Base-by-base conservation (phyloP, 192 early-diverging fungal species). In the Mortierella claussenii region DNA sequence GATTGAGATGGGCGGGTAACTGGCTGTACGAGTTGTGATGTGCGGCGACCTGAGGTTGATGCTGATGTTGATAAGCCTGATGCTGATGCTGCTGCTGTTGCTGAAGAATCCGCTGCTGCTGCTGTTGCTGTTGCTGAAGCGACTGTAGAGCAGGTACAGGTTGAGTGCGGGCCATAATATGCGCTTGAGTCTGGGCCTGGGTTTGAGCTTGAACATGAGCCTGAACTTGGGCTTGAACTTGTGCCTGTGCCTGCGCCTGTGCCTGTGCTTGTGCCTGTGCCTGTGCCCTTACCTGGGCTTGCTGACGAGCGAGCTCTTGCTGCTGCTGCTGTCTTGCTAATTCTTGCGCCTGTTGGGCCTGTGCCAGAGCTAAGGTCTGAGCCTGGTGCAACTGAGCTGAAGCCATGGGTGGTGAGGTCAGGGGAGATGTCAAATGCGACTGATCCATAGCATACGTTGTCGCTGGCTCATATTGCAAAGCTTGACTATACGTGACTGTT, bases 341-440 rank as follows among this genome's bases (percentile, higher is more conserved):
- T 9, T 79, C 83, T 51, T 85, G 83, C 15, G 73, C 55, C 49
- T 82, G 79, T 51, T 76, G 73, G 7, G 24, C 55, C 31, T 43
- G 53, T 5, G 58, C 60, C 13, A 69, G 60, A 4, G 68, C 67
- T 47, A 51, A 43, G 15, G 60, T 57, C 52, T 65, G 63, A 4
- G 69, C 63, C 31, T 76, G 55, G 17, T 86, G 85, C 12, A 69
- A 55, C 64, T 85, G 83, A 1, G 69, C 61, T 20, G 81, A 68
- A 0, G 69, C 48, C 50, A 76, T 27, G 18, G 73, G 73, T 26
- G 73, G 73, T 34, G 73, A 76, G 1, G 73, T 76, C 23, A 76
- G 33, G 12, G 73, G 73, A 37, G 73, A 67, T 21, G 70, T 48
- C 32, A 75, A 32, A 47, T 75, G 70, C 20, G 70, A 31, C 46